Conservation (phyloP, 805 yeast species). For the Torulaspora maleeae region DNA sequence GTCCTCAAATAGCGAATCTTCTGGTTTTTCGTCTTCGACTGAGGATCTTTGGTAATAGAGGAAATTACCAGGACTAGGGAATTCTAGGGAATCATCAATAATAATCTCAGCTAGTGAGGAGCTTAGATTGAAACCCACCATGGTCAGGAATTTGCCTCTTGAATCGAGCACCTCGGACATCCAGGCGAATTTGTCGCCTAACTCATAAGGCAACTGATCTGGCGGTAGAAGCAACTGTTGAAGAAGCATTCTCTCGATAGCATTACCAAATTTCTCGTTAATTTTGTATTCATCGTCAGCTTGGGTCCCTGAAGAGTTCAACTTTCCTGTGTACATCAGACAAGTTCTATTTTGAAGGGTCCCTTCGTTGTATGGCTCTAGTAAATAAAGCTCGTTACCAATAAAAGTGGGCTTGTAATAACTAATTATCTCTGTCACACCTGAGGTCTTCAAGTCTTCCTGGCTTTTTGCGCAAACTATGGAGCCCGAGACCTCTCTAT, state of each 20-base stretch:
- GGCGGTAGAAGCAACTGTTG: constrained; percentile 20
- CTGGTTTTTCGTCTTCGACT: not conserved
- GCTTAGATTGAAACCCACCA: constrained; percentile 14
- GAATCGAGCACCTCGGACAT: constrained; percentile 30
- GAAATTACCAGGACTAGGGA: constrained; percentile 12
- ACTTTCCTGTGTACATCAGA: constrained; percentile 12
- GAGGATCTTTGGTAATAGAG: constrained; percentile 6
- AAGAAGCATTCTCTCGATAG: constrained; percentile 21
- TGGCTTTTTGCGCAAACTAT: constrained; percentile 14
- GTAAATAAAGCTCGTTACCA: constrained; percentile 27
- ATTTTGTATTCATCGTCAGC: not conserved
- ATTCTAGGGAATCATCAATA: constrained; percentile 5
- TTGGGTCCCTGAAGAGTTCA: not conserved
- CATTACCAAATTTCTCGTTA: constrained; percentile 20
- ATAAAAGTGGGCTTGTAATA: constrained; percentile 26
- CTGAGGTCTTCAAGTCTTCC: not conserved
- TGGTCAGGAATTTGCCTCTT: constrained; percentile 24
- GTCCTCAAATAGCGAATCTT: not conserved
- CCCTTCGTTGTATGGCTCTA: constrained; percentile 13
- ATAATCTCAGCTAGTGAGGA: constrained; percentile 9
- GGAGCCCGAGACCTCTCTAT: constrained; percentile 20
- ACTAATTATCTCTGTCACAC: constrained; percentile 17
- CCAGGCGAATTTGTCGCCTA: constrained; percentile 34
- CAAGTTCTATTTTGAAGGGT: constrained; percentile 5
- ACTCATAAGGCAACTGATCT: constrained; percentile 12